Conservation (phyloP, 2,329 filamentous ascomycete species). For the Plectosphaerella sp. region DNA sequence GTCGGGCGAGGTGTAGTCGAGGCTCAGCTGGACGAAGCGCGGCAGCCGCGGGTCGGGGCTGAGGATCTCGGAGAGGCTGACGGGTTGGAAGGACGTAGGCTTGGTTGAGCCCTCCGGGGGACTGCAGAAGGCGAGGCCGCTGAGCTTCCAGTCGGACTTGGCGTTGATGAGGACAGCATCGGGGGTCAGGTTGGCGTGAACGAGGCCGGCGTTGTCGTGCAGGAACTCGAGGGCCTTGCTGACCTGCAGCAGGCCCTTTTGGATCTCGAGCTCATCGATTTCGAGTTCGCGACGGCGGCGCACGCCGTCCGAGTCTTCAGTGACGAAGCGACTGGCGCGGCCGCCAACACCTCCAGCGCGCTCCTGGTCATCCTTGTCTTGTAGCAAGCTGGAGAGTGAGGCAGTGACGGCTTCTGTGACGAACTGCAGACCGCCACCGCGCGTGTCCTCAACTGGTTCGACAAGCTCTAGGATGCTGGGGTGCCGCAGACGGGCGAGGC, state of each 20-base stretch:
- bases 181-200: conserved; percentile 91
- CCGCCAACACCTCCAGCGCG: conserved; percentile 62
- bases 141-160: conserved; percentile 99
- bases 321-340: conserved; percentile 72
- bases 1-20: conserved; percentile 93
- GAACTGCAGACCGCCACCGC: conserved; percentile 89
- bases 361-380: conserved; percentile 88
- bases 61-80: conserved; percentile 78
- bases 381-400: conserved; percentile 75
- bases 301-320: conserved; percentile 72
- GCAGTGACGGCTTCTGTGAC: conserved; percentile 88
- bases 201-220: conserved; percentile 88
- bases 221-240: conserved; percentile 93
- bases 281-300: conserved; percentile 76
- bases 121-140: conserved; percentile 85
- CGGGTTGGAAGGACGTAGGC: conserved; percentile 70
- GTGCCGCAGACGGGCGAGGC: conserved; percentile 81
- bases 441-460: conserved; percentile 92
- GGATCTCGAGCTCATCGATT: conserved; percentile 94
- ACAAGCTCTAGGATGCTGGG: conserved; percentile 89
- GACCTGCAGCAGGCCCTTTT: conserved; percentile 90
- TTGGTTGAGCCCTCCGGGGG: conserved; percentile 72
- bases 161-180: conserved; percentile 92
- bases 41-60: conserved; percentile 84
- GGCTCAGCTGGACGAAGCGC: conserved; percentile 75